Evolutionary conservation across 164 flowering plant species (phyloP).

Genomic region (Kalanchoe fedtschenkoi): DNA sequence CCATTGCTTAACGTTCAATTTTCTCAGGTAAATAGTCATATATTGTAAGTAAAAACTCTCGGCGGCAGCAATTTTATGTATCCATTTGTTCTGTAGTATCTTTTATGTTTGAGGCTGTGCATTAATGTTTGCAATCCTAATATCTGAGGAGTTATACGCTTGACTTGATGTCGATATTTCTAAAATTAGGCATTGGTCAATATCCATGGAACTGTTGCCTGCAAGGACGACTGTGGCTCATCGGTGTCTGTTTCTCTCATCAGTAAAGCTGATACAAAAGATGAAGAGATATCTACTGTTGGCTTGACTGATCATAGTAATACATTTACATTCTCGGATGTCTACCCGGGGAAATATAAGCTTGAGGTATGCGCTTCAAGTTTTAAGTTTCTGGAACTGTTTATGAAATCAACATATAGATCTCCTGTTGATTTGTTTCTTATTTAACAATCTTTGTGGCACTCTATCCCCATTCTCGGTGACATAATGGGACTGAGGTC

Average conservation of each 20-base stretch:
- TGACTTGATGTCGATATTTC: not conserved
- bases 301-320: conserved; percentile 45
- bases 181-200: conserved; percentile 61
- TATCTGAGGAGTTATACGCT: too few relatives aligned
- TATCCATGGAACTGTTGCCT: conserved; percentile 59
- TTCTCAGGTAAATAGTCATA: conserved; percentile 54
- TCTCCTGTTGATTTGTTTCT: not conserved
- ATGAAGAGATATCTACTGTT: conserved; percentile 37
- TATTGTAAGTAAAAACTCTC: not conserved
- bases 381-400: not conserved
- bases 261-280: conserved; percentile 27
- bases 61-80: not conserved
- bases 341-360: conserved; percentile 81
- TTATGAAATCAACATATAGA: not conserved
- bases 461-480: not conserved
- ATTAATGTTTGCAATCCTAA: not conserved
- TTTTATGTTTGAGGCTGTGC: not conserved
- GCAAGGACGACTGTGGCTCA: conserved; percentile 80
- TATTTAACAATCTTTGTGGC: not conserved
- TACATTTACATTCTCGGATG: conserved; percentile 48
- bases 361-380: conserved; percentile 50
- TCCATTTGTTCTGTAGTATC: not conserved
- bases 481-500: not conserved
- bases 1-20: conserved; percentile 70
- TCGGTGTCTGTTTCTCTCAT: conserved; percentile 50